A percentile compares a stretch with the other conserved stretches of the same genome.
Evolutionary conservation across 2,329 filamentous ascomycete species (phyloP).

Genomic region (Fusarium denticulatum): DNA sequence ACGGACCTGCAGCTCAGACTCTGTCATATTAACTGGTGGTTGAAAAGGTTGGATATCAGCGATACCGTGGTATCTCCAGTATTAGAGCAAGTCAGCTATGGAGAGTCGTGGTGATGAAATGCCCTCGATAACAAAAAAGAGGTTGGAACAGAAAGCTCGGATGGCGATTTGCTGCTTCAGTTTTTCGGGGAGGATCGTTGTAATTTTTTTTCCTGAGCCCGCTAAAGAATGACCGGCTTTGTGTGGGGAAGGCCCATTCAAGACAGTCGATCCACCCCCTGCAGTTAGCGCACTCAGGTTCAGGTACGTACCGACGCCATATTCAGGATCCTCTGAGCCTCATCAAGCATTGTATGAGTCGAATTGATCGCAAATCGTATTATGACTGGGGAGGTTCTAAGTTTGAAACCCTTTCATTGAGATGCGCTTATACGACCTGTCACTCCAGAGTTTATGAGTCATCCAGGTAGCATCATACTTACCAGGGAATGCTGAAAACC

Average conservation of each 20-base stretch:
- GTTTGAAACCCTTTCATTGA: background rate
- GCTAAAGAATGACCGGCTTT: constrained; percentile 5
- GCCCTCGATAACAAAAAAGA: constrained; percentile 18
- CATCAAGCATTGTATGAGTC: background rate
- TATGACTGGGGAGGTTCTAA: background rate
- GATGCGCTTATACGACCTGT: no score
- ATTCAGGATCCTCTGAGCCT: constrained; percentile 24
- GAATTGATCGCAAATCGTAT: background rate
- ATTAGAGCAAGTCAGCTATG: background rate
- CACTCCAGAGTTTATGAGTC: background rate
- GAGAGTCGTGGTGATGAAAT: background rate
- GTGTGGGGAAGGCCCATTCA: constrained; percentile 32
- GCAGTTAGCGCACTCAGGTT: constrained; percentile 11
- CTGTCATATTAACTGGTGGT: constrained; percentile 50
- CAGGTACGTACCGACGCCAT: constrained; percentile 4
- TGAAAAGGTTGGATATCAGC: background rate
- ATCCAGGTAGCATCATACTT: background rate
- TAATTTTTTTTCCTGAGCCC: constrained; percentile 35
- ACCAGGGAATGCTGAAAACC: background rate
- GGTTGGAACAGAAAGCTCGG: constrained; percentile 35
- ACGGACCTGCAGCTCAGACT: constrained; percentile 60
- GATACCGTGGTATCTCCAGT: background rate
- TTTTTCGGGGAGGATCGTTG: constrained; percentile 30
- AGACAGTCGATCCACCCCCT: constrained; percentile 26
- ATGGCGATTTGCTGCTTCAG: constrained; percentile 34